Percentiles rank a stretch among this genome's conserved stretches.
phyloP scores from a whole-genome alignment of 208 protist species.

The Wallacemonas rigidus region DNA sequence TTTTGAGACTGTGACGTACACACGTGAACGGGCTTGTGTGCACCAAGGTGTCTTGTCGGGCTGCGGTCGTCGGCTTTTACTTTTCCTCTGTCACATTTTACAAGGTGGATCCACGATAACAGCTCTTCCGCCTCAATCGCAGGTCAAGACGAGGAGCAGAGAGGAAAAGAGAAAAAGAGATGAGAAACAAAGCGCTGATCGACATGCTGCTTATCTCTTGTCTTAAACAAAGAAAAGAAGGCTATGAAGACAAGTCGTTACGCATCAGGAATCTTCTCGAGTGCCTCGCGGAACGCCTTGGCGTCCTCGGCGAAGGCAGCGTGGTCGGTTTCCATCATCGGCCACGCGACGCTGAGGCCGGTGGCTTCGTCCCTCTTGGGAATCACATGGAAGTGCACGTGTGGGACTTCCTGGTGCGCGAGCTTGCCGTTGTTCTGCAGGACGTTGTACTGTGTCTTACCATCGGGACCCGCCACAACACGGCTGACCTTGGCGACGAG shows the following conservation, averaged over 20 bases:
- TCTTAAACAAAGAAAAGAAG: too few relatives aligned
- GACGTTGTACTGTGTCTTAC: slow-evolving; percentile 87
- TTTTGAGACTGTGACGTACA: too few relatives aligned
- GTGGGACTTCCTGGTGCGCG: slow-evolving; percentile 91
- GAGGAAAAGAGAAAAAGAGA: slow-evolving; percentile 1
- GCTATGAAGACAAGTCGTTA: not conserved
- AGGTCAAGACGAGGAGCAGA: not conserved
- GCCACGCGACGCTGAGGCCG: slow-evolving; percentile 76
- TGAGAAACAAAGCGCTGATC: not conserved
- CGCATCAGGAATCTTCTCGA: slow-evolving; percentile 51
- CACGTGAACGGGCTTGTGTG: too few relatives aligned
- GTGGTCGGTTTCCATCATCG: slow-evolving; percentile 60
- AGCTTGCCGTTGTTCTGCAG: slow-evolving; percentile 93
- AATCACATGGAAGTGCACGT: slow-evolving; percentile 96
- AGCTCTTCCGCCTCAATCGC: too few relatives aligned
- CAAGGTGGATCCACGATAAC: not conserved
- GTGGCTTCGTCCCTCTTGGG: slow-evolving; percentile 68
- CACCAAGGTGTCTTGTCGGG: too few relatives aligned
- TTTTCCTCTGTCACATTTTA: not conserved
- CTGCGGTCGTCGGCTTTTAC: too few relatives aligned
- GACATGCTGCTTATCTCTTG: too few relatives aligned
- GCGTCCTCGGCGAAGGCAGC: slow-evolving; percentile 65
- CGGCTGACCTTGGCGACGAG: slow-evolving; percentile 62
- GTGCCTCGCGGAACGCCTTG: slow-evolving; percentile 49
- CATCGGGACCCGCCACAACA: slow-evolving; percentile 62